A percentile compares a stretch with the other conserved stretches of the same genome.
These are phyloP conservation scores for Dictyostelium firmibasis DNA, from an alignment of 78 protist species.

Conservation along the genomic window DNA sequence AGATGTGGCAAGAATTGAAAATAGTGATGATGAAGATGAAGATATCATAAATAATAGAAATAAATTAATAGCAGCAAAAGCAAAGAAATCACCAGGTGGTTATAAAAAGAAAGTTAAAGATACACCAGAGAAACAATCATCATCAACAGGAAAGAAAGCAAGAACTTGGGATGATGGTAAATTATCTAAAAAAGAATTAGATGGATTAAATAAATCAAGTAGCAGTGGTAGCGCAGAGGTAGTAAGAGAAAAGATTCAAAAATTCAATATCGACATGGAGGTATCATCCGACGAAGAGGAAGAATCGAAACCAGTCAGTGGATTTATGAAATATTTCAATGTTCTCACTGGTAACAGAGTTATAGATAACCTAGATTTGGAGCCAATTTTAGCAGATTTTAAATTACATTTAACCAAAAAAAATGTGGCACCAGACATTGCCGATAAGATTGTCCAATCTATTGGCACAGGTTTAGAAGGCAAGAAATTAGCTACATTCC, in stretches of 20 bases:
- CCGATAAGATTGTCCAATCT: conserved; percentile 88
- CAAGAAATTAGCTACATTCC: conserved; percentile 74
- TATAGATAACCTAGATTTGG: conserved; percentile 66
- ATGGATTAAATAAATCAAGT: not conserved
- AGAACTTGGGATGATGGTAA: conserved; percentile 25
- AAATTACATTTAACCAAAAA: conserved; percentile 85
- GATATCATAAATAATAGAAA: conserved; percentile 8
- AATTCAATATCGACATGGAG: conserved; percentile 35
- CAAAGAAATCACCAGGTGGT: conserved; percentile 11
- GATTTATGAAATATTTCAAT: conserved; percentile 66
- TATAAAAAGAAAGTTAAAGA: conserved; percentile 14
- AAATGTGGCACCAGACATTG: conserved; percentile 97
- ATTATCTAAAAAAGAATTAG: conserved; percentile 15
- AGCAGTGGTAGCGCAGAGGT: not conserved
- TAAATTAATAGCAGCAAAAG: not conserved
- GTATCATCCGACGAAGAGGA: not conserved
- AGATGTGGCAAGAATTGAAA: not conserved
- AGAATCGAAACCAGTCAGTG: conserved; percentile 33
- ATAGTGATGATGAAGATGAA: not conserved
- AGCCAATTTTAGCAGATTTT: conserved; percentile 79
- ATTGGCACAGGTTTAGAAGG: conserved; percentile 92
- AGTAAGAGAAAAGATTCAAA: conserved; percentile 13
- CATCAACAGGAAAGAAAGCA: conserved; percentile 10
- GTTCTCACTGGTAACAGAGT: conserved; percentile 72
- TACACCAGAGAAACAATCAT: conserved; percentile 12